Evolutionary conservation across 768 basidiomycete genomes (phyloP).

Genomic region (Terana coerulea): DNA sequence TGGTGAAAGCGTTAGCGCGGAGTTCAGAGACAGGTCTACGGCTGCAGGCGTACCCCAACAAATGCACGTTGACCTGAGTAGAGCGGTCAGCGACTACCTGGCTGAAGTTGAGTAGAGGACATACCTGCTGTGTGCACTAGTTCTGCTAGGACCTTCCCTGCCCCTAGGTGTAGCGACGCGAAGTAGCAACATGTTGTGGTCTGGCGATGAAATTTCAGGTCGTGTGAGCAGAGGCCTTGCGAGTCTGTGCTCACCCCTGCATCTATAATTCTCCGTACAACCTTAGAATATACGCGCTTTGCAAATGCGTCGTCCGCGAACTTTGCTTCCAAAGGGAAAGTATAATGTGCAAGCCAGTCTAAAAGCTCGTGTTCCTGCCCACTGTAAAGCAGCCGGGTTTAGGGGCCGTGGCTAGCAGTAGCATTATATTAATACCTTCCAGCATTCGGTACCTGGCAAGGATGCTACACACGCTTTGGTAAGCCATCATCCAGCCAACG

Average conservation of each 20-base stretch:
- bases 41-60: slow-evolving; percentile 59
- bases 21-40: background rate
- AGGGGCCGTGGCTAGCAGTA: background rate
- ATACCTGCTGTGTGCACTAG: slow-evolving; percentile 59
- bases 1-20: slow-evolving; percentile 25
- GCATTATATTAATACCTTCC: slow-evolving; percentile 38
- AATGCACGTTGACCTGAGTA: slow-evolving; percentile 87
- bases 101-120: slow-evolving; percentile 14
- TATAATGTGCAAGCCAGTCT: slow-evolving; percentile 81
- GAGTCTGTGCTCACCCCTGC: slow-evolving; percentile 80
- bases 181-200: slow-evolving; percentile 96
- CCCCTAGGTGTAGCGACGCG: slow-evolving; percentile 74
- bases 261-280: slow-evolving; percentile 68
- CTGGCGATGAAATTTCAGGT: slow-evolving; percentile 35
- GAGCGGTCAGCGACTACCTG: background rate
- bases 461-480: slow-evolving; percentile 48
- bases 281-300: slow-evolving; percentile 56
- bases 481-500: background rate
- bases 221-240: slow-evolving; percentile 9
- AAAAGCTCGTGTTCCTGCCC: slow-evolving; percentile 86
- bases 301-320: slow-evolving; percentile 75
- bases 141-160: slow-evolving; percentile 79
- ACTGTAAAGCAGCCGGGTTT: slow-evolving; percentile 31
- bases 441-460: slow-evolving; percentile 74
- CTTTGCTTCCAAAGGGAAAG: slow-evolving; percentile 83